phyloP scores from a whole-genome alignment of 2,329 filamentous ascomycete species.

The Davidsoniella virescens region DNA sequence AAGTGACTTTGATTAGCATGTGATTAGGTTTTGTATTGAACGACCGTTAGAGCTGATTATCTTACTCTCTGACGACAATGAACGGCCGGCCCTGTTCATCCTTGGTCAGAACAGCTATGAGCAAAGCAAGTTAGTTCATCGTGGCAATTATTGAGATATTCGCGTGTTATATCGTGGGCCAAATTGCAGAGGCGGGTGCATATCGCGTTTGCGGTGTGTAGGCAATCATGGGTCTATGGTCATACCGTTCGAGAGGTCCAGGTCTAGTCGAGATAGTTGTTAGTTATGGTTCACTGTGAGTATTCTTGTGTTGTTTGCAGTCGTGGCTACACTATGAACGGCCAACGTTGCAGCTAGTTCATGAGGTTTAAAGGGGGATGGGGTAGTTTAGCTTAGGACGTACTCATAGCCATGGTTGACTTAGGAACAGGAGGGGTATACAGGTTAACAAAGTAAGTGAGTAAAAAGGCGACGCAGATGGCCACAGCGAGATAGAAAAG shows the following conservation, averaged over 20 bases:
- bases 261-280: conserved; percentile 34
- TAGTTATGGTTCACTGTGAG: neutral
- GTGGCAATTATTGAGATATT: neutral
- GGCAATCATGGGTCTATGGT: conserved; percentile 1
- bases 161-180: neutral
- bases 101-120: conserved; percentile 60
- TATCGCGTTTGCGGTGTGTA: neutral
- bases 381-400: conserved; percentile 15
- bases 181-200: neutral
- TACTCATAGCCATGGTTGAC: conserved; percentile 25
- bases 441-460: conserved; percentile 5
- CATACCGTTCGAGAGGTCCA: conserved; percentile 72
- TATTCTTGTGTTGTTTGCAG: too few relatives aligned
- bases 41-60: conserved; percentile 16
- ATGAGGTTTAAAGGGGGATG: conserved; percentile 12
- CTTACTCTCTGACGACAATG: conserved; percentile 94
- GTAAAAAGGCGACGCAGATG: conserved; percentile 1
- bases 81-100: conserved; percentile 96
- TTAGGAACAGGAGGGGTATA: conserved; percentile 12
- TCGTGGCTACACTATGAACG: neutral
- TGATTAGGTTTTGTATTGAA: conserved; percentile 12
- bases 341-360: neutral
- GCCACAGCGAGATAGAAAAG: neutral
- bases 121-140: conserved; percentile 7
- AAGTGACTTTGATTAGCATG: conserved; percentile 13